Evolutionary conservation across 208 protist genomes (phyloP), one percentile per base, ranked within the genome.

Genomic region (Trypanosoma boissoni): DNA sequence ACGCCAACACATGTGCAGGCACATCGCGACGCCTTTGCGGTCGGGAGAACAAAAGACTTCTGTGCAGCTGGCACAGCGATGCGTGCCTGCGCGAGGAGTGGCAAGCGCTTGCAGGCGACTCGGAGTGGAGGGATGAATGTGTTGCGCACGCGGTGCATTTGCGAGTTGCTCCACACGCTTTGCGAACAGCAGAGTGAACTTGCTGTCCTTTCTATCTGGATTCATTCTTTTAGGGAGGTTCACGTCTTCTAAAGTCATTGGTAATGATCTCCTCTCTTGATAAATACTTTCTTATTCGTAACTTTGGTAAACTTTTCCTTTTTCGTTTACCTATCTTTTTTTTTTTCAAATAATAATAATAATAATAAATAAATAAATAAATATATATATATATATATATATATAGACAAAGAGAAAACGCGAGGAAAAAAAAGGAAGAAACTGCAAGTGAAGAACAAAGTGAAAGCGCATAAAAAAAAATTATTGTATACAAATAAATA

Each of bases 181-280:
- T 3, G 64, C 62, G 57, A 87, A 88, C 36, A 85, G 73, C 53
- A 70, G 72, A 31, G 67, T 68, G 52, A 88, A 86, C 52, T 78
- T 79, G 53, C 88, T 86, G 7, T 72, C 70, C 46, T 85, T 86
- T 34, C 87, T 81, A 76, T 86, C 80, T 3, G 77, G 86, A 31
- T 86, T 21, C 83, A 91, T 91, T 1, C 6, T 62, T 20, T 41
- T 18, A 4, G 46, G 7, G 48, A 29, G n/a, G n/a, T n/a, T n/a
- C n/a, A n/a, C n/a, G n/a, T n/a, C n/a, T n/a, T n/a, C n/a, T n/a
- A n/a, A n/a, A n/a, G n/a, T n/a, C n/a, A n/a, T n/a, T n/a, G n/a
- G n/a, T n/a, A n/a, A n/a, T n/a, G n/a, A n/a, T n/a, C n/a, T n/a
- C n/a, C n/a, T n/a, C n/a, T n/a, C n/a, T n/a, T n/a, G n/a, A n/a